These are phyloP conservation scores for Jamesozyma gamospora DNA, from an alignment of 805 yeast species.

Conservation along the genomic window DNA sequence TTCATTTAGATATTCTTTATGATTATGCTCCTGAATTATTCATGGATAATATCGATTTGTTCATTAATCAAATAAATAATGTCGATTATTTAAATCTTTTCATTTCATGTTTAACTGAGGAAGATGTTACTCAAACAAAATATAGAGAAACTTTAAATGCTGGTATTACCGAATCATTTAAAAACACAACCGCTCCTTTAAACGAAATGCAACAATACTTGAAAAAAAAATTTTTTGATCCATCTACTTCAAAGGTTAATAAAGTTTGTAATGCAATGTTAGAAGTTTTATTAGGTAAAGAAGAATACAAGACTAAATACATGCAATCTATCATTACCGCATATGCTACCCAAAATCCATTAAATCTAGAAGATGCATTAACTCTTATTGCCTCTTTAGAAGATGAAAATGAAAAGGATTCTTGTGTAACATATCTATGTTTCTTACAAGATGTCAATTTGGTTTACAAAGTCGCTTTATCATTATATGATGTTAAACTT, in stretches of 20 bases:
- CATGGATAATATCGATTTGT: constrained; percentile 48
- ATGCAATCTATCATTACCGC: constrained; percentile 80
- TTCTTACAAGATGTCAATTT: constrained; percentile 83
- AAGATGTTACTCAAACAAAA: constrained; percentile 72
- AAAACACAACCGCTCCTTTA: constrained; percentile 23
- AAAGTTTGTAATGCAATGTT: constrained; percentile 65
- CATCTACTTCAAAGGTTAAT: constrained; percentile 53
- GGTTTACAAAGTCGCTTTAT: constrained; percentile 69
- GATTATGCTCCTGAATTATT: constrained; percentile 77
- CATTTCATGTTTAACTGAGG: constrained; percentile 75
- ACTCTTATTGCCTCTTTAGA: constrained; percentile 45
- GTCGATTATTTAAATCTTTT: constrained; percentile 79
- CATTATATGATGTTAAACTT: constrained; percentile 71
- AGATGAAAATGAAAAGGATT: constrained; percentile 43
- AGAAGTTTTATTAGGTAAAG: constrained; percentile 38
- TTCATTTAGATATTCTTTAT: constrained; percentile 79
- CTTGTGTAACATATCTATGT: constrained; percentile 72
- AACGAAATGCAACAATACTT: constrained; percentile 34
- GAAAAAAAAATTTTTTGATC: constrained; percentile 32
- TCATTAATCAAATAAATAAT: constrained; percentile 59
- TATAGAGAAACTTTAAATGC: constrained; percentile 59
- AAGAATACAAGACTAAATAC: constrained; percentile 46
- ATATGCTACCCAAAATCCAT: constrained; percentile 84
- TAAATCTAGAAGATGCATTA: constrained; percentile 71
- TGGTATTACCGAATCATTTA: constrained; percentile 22